These are phyloP conservation scores for Pharnaceum exiguum DNA, from an alignment of 148 eudicot species.

Conservation along the genomic window DNA sequence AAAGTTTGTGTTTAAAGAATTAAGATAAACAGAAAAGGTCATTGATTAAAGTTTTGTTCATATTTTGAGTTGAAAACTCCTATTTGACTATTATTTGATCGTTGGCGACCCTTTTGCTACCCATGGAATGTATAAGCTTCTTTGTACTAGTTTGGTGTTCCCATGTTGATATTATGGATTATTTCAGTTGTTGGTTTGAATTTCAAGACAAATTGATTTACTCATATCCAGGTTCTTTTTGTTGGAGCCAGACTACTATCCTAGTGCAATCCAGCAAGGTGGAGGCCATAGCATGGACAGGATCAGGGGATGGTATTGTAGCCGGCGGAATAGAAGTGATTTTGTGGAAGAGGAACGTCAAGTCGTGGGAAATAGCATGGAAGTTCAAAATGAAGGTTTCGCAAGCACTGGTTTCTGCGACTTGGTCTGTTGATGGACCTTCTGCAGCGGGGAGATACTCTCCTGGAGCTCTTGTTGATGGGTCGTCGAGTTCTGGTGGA, in stretches of 20 bases:
- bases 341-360: constrained; percentile 67
- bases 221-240: constrained; percentile 99
- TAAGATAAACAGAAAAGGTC: no score
- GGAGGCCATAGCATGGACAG: constrained; percentile 85
- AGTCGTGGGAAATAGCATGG: constrained; percentile 91
- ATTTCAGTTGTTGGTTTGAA: constrained; percentile 17
- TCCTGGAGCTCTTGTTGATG: constrained; percentile 24
- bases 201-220: constrained; percentile 49
- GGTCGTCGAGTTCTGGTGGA: constrained; percentile 15
- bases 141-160: neutral
- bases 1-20: no score
- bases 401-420: constrained; percentile 70
- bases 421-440: constrained; percentile 73
- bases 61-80: no score
- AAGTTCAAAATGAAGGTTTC: constrained; percentile 53
- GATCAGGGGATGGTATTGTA: constrained; percentile 89
- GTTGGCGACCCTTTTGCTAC: no score
- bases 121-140: no score
- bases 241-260: constrained; percentile 97
- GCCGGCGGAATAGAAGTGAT: constrained; percentile 74
- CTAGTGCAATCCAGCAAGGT: constrained; percentile 72
- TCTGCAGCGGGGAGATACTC: constrained; percentile 50
- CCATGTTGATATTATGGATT: neutral
- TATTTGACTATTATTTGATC: no score
- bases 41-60: no score